Conservation (phyloP, 805 yeast genomes). For the Saccharomycopsis sp. region DNA sequence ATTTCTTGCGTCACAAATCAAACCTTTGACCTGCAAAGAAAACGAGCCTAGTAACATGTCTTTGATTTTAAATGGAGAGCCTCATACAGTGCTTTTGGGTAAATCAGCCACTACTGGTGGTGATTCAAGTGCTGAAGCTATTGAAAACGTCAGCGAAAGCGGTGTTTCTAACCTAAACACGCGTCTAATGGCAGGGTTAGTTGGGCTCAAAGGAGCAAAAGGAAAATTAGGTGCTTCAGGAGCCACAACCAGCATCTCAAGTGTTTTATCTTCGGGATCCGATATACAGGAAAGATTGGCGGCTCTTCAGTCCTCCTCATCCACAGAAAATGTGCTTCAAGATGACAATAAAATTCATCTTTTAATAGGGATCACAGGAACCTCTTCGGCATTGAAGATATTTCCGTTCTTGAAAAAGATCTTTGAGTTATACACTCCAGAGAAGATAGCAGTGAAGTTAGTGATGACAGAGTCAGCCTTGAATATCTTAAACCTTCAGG, state of each 20-base stretch:
- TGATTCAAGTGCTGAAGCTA: neutral
- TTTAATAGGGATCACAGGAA: conserved; percentile 87
- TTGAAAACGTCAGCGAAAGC: neutral
- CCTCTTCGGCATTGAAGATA: conserved; percentile 90
- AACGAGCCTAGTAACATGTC: conserved; percentile 18
- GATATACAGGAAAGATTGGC: neutral
- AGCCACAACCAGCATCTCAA: neutral
- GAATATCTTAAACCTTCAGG: conserved; percentile 9
- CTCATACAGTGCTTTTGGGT: neutral
- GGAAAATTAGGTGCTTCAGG: neutral
- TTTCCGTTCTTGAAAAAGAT: conserved; percentile 83
- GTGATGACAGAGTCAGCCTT: conserved; percentile 51
- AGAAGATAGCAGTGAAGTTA: conserved; percentile 72
- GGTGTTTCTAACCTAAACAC: neutral
- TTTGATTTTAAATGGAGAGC: conserved; percentile 12
- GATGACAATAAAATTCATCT: conserved; percentile 86
- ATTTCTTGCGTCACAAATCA: conserved; percentile 1
- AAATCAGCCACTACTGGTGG: neutral
- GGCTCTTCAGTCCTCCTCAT: neutral
- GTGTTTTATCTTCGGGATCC: neutral
- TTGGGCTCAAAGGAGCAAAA: neutral
- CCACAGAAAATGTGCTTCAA: conserved; percentile 24
- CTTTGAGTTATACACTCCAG: conserved; percentile 67
- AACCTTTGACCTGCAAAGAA: conserved; percentile 17
- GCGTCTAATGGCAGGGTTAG: neutral